Evolutionary conservation across 2,329 filamentous ascomycete species (phyloP).

Genomic region (Cladophialophora carrionii): DNA sequence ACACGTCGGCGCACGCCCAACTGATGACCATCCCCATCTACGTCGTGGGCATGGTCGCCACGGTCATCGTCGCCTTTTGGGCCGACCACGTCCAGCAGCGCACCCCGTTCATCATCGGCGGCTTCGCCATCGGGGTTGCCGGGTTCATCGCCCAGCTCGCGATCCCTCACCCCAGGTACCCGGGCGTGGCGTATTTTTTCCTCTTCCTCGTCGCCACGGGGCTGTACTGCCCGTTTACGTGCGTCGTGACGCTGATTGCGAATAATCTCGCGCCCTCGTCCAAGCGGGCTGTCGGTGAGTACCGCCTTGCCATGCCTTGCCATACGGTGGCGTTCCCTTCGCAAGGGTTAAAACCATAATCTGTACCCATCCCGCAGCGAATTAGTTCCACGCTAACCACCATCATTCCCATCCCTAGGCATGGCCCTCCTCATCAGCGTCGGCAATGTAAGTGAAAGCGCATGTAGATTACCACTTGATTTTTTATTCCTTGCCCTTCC

Average conservation of each 20-base stretch:
- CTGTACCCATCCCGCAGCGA: too few relatives aligned
- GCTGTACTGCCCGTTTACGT: slow-evolving; percentile 63
- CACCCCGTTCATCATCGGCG: slow-evolving; percentile 66
- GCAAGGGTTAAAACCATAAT: too few relatives aligned
- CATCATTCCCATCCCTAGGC: slow-evolving; percentile 39
- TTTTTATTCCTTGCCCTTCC: too few relatives aligned
- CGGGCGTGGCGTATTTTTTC: slow-evolving; percentile 48
- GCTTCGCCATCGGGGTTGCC: slow-evolving; percentile 59
- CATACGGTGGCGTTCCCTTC: too few relatives aligned
- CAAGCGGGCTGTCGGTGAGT: slow-evolving; percentile 64
- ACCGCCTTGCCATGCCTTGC: neutral
- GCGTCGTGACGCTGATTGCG: slow-evolving; percentile 68
- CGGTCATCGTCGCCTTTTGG: slow-evolving; percentile 46
- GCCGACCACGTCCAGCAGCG: slow-evolving; percentile 63
- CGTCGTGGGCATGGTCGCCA: slow-evolving; percentile 67
- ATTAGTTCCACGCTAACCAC: neutral
- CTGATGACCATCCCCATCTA: slow-evolving; percentile 49
- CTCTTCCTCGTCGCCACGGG: slow-evolving; percentile 59
- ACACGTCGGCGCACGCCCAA: slow-evolving; percentile 47
- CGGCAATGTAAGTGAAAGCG: neutral
- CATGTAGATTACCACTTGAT: neutral
- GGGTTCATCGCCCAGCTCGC: slow-evolving; percentile 66
- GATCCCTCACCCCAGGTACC: slow-evolving; percentile 47
- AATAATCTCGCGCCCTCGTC: slow-evolving; percentile 73
- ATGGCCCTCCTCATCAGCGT: slow-evolving; percentile 51